Conservation (phyloP, 306 rosid genomes). For the Citrullus mucosospermus region DNA sequence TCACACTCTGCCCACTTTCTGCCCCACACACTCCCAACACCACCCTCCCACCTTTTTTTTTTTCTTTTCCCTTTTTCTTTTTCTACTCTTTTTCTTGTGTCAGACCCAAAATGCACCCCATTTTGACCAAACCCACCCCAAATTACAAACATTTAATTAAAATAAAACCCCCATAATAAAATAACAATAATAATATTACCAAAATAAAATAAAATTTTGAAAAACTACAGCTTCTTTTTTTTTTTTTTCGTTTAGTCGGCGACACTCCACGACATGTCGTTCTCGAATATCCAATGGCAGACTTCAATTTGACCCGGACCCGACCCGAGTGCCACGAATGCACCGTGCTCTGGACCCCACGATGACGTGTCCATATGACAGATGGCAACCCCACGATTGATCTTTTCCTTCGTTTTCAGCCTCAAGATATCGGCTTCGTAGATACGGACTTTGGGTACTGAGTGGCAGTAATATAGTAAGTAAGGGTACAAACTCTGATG, state of each 20-base stretch:
- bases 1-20: not conserved
- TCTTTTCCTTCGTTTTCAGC: slow-evolving; percentile 13
- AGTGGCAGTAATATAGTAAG: slow-evolving; percentile 75
- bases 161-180: not conserved
- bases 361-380: slow-evolving; percentile 78
- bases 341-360: slow-evolving; percentile 61
- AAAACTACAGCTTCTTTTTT: not conserved
- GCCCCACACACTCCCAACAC: not conserved
- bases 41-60: not conserved
- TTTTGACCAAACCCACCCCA: not conserved
- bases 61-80: not conserved
- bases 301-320: slow-evolving; percentile 44
- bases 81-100: not conserved
- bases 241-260: slow-evolving; percentile 9
- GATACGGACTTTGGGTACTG: slow-evolving; percentile 60
- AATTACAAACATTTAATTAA: not conserved
- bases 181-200: not conserved
- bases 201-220: not conserved
- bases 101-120: not conserved
- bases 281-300: slow-evolving; percentile 60
- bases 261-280: slow-evolving; percentile 69
- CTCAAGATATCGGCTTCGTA: slow-evolving; percentile 58
- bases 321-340: slow-evolving; percentile 49
- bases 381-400: slow-evolving; percentile 57
- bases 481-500: slow-evolving; percentile 86